These are phyloP conservation scores for Globomyces pollinis-pini DNA, from an alignment of 192 early-diverging fungal genomes.

Conservation along the genomic window DNA sequence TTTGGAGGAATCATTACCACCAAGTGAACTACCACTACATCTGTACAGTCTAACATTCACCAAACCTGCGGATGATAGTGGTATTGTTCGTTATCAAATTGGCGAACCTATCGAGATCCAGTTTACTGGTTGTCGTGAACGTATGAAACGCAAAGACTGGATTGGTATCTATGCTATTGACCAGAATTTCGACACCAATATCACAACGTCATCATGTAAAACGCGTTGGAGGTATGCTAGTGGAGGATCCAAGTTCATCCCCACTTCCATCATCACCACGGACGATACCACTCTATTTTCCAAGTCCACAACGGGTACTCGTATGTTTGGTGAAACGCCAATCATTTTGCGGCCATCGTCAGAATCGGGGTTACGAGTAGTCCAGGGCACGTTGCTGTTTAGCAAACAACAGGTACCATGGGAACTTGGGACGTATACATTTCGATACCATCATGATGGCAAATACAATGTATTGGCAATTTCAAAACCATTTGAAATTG, in stretches of 20 bases:
- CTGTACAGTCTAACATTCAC: slow-evolving; percentile 22
- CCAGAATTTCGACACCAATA: slow-evolving; percentile 61
- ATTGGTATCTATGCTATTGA: slow-evolving; percentile 82
- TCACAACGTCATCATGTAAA: slow-evolving; percentile 71
- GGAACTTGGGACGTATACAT: slow-evolving; percentile 81
- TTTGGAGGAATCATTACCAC: slow-evolving; percentile 33
- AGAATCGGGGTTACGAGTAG: slow-evolving; percentile 21
- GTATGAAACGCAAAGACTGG: slow-evolving; percentile 73
- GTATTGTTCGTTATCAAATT: too few relatives aligned
- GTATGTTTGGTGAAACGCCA: slow-evolving; percentile 23
- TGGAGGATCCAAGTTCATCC: slow-evolving; percentile 31
- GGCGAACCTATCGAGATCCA: slow-evolving; percentile 67
- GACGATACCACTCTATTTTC: not conserved
- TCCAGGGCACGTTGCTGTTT: slow-evolving; percentile 56
- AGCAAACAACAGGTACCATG: slow-evolving; percentile 67
- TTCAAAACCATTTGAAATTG: slow-evolving; percentile 74
- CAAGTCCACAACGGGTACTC: not conserved
- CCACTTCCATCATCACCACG: not conserved
- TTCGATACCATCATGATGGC: slow-evolving; percentile 84
- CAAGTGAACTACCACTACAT: slow-evolving; percentile 16
- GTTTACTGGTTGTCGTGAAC: slow-evolving; percentile 67
- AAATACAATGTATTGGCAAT: slow-evolving; percentile 73
- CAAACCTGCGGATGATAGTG: too few relatives aligned
- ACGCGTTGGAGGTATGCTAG: slow-evolving; percentile 62
- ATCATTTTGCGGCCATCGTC: slow-evolving; percentile 8